Evolutionary conservation across 2,329 filamentous ascomycete species (phyloP).

Genomic region (Exserohilum rostratum): DNA sequence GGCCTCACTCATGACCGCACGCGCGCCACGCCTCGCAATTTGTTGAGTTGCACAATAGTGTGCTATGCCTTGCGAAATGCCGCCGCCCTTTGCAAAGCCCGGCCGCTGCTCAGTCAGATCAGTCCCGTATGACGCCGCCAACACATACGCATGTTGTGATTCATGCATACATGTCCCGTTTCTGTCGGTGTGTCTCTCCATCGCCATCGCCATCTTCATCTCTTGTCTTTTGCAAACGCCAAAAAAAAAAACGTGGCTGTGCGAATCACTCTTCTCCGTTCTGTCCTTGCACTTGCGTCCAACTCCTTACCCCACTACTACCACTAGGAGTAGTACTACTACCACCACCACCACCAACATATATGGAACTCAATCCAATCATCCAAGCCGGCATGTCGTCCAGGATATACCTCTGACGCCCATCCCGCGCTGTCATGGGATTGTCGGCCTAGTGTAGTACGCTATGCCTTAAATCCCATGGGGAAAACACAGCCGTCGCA

Average conservation of each 20-base stretch:
- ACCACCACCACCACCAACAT: too few species aligned
- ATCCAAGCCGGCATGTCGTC: not conserved
- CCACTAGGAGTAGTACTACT: too few species aligned
- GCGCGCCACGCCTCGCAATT: not conserved
- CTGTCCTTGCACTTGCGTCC: not conserved
- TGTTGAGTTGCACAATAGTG: not conserved
- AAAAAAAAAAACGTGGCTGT: too few species aligned
- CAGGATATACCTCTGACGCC: not conserved
- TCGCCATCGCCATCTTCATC: too few species aligned
- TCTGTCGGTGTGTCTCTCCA: too few species aligned
- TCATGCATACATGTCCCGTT: too few species aligned
- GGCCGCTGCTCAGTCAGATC: not conserved
- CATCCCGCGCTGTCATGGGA: not conserved
- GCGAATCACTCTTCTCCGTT: not conserved
- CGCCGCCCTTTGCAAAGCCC: not conserved
- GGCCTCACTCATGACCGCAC: constrained; percentile 1
- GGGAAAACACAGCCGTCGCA: constrained; percentile 3
- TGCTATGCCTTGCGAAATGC: not conserved
- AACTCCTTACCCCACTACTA: too few species aligned
- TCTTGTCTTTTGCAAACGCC: too few species aligned
- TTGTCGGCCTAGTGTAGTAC: not conserved
- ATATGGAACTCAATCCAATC: not conserved
- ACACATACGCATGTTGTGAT: not conserved
- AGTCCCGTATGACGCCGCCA: not conserved
- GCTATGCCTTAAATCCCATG: not conserved